Evolutionary conservation across 345 rosid genomes (phyloP), one percentile per base, ranked within the genome.

Genomic region (Barbarea vulgaris): DNA sequence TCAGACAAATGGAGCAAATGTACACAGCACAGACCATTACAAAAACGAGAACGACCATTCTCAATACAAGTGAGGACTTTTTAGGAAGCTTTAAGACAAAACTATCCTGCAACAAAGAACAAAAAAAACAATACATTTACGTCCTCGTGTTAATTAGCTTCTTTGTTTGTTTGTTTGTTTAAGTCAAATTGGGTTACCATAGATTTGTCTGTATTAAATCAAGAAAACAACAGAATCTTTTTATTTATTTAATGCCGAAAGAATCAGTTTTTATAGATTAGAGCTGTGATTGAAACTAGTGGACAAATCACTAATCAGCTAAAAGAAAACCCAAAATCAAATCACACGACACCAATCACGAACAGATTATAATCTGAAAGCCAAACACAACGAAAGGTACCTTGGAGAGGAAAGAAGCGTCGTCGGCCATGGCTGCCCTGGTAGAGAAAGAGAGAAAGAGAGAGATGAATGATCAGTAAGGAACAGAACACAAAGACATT

Each of bases 11-110:
- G 30, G 93, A 82, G 77, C 82, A 90, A 60, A 88, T 90, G 77
- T 88, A 90, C 74, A 90, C 77, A 64, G 91, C 87, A 54, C 93
- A 90, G 6, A 85, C 85, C 90, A 85, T 88, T 57, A 84, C 88
- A 82, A 93, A 84, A 80, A 82, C 72, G 70, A 93, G 78, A 27
- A 93, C 90, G 17, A 83, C 82, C 91, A 85, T 87, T 84, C 96
- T 80, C 48, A 90, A 77, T 50, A 86, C 82, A 80, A 90, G 64
- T 13, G 94, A 88, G 12, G 91, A 87, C 80, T 87, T 93, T 86
- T 88, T 93, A 1, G 90, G 87, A 50, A 83, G 78, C 85, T 87
- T 92, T 18, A 87, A 63, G 42, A 68, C 64, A 33, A 87, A 83
- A 71, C 80, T 44, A 72, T 90, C 97, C 96, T 92, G 68, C 22